Evolutionary conservation across 2,329 filamentous ascomycete genomes (phyloP).

Genomic region (Alternaria ventricosa): DNA sequence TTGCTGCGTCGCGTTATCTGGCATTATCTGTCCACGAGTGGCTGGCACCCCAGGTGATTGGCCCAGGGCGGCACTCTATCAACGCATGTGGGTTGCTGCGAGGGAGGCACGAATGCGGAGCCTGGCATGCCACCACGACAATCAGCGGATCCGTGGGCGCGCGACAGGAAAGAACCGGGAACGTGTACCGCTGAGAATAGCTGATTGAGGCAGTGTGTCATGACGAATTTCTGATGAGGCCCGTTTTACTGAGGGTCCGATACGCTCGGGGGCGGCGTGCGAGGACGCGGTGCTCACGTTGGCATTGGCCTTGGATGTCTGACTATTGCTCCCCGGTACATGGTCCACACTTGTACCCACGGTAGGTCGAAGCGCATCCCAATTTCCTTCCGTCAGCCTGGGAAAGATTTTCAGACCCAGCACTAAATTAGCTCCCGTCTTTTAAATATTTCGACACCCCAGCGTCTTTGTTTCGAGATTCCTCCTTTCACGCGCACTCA

Average conservation of each 20-base stretch:
- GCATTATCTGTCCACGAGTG: slow-evolving; percentile 17
- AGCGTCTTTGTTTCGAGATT: slow-evolving; percentile 21
- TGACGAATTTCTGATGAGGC: slow-evolving; percentile 24
- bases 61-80: slow-evolving; percentile 21
- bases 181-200: slow-evolving; percentile 18
- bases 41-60: slow-evolving; percentile 31
- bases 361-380: slow-evolving; percentile 25
- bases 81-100: slow-evolving; percentile 20
- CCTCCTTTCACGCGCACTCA: slow-evolving; percentile 15
- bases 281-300: neutral
- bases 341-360: slow-evolving; percentile 25
- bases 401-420: slow-evolving; percentile 35
- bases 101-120: slow-evolving; percentile 23
- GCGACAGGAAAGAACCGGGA: slow-evolving; percentile 21
- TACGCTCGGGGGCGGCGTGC: slow-evolving; percentile 10
- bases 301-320: slow-evolving; percentile 14
- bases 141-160: slow-evolving; percentile 12
- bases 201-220: slow-evolving; percentile 22
- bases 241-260: slow-evolving; percentile 7
- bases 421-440: slow-evolving; percentile 44
- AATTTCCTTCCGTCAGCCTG: slow-evolving; percentile 33
- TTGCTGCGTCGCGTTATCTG: slow-evolving; percentile 34
- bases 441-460: slow-evolving; percentile 32
- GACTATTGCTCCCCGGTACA: slow-evolving; percentile 15
- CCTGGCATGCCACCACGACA: slow-evolving; percentile 14